Evolutionary conservation across 441 rosid species (phyloP).

Genomic region (Adansonia madagascariensis): DNA sequence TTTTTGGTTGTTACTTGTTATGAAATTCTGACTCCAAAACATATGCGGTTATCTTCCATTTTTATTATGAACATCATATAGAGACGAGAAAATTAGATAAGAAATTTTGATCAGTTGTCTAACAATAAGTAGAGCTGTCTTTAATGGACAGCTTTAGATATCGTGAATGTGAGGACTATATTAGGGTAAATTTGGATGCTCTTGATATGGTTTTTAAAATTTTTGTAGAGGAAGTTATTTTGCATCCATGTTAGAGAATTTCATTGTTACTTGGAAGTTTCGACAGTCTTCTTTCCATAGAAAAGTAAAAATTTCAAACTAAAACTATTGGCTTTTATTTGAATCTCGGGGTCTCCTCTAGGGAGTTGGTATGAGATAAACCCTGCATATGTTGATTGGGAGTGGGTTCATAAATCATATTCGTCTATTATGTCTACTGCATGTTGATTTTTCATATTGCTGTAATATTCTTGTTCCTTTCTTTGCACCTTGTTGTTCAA

Average conservation of each 20-base stretch:
- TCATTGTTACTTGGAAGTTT: conserved; percentile 18
- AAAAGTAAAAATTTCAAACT: background rate
- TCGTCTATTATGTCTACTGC: background rate
- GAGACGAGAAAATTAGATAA: background rate
- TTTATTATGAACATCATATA: background rate
- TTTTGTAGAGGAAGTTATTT: background rate
- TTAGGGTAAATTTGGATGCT: background rate
- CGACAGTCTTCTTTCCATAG: background rate
- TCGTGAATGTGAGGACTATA: conserved; percentile 7
- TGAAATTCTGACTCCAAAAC: conserved; percentile 4
- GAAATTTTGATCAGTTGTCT: background rate
- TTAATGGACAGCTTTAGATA: conserved; percentile 11
- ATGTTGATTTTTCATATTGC: background rate
- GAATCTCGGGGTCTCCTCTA: background rate
- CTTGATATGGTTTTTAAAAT: background rate
- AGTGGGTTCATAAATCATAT: background rate
- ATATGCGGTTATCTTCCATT: background rate
- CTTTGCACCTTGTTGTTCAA: conserved; percentile 1
- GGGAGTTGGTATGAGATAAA: background rate
- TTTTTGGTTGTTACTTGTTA: background rate
- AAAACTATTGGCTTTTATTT: background rate
- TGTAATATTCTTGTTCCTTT: background rate
- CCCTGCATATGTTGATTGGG: conserved; percentile 19
- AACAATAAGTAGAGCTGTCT: conserved; percentile 14
- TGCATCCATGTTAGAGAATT: background rate